Evolutionary conservation across 768 basidiomycete species (phyloP).

Genomic region (Suillus sp.): DNA sequence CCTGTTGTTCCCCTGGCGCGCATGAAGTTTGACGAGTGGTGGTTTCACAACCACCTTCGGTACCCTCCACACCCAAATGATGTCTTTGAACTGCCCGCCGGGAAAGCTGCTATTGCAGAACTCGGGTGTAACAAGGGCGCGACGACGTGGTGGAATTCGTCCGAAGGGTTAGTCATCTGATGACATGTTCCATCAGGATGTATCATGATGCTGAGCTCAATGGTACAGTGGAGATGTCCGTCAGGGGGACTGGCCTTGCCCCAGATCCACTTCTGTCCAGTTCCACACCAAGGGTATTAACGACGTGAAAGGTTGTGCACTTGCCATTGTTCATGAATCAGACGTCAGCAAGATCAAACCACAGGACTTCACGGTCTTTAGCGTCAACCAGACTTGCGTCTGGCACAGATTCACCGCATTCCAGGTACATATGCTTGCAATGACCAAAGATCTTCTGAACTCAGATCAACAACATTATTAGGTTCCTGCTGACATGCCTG

Average conservation of each 20-base stretch:
- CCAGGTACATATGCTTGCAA: conserved; percentile 41
- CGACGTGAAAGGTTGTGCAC: conserved; percentile 40
- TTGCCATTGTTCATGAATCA: conserved; percentile 47
- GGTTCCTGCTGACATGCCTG: conserved; percentile 45
- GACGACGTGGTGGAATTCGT: conserved; percentile 27
- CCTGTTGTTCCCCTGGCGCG: conserved; percentile 38
- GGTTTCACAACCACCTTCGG: conserved; percentile 39
- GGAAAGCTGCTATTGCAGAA: conserved; percentile 23
- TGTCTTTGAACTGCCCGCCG: conserved; percentile 36
- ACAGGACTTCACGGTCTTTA: conserved; percentile 45
- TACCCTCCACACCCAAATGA: conserved; percentile 35
- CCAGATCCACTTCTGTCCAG: conserved; percentile 18
- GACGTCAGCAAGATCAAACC: conserved; percentile 39
- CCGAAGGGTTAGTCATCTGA: conserved; percentile 19
- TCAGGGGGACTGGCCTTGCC: conserved; percentile 27
- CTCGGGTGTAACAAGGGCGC: conserved; percentile 36
- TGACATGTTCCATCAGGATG: neutral
- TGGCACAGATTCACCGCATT: conserved; percentile 44
- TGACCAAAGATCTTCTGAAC: conserved; percentile 35
- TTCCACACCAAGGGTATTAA: conserved; percentile 33
- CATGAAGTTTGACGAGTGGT: conserved; percentile 37
- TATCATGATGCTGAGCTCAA: neutral
- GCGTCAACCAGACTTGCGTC: conserved; percentile 45
- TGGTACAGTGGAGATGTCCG: conserved; percentile 26
- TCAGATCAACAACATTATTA: conserved; percentile 37